Evolutionary conservation across 2,329 filamentous ascomycete genomes (phyloP).

Genomic region (Plenodomus biglobosus): DNA sequence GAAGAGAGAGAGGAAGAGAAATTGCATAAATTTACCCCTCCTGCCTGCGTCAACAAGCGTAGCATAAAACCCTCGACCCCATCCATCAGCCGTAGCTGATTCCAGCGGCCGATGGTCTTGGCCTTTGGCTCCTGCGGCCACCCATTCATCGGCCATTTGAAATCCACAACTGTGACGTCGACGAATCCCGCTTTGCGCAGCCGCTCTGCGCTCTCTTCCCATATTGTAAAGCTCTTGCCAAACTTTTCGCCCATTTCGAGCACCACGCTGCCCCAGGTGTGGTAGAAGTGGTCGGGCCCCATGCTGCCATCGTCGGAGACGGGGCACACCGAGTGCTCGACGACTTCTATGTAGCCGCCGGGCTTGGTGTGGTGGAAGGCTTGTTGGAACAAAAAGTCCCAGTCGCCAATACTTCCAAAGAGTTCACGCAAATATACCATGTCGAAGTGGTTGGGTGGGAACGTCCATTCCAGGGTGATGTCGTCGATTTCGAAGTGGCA

Average conservation of each 20-base stretch:
- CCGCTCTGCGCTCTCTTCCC: constrained; percentile 36
- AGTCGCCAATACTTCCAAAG: constrained; percentile 51
- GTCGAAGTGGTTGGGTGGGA: constrained; percentile 43
- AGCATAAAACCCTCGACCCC: constrained; percentile 45
- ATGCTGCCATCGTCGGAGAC: constrained; percentile 47
- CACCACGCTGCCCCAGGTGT: constrained; percentile 39
- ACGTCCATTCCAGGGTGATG: constrained; percentile 47
- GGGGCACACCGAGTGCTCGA: constrained; percentile 47
- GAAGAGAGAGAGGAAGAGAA: too few species aligned
- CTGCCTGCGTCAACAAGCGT: constrained; percentile 39
- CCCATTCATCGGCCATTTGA: constrained; percentile 43
- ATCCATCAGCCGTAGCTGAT: constrained; percentile 40
- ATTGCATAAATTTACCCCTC: constrained; percentile 35
- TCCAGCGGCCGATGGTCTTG: constrained; percentile 44
- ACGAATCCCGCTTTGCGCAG: constrained; percentile 40
- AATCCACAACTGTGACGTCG: constrained; percentile 35
- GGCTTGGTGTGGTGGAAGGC: constrained; percentile 43
- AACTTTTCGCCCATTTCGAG: constrained; percentile 42
- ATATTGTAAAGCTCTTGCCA: constrained; percentile 43
- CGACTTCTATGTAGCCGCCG: constrained; percentile 49
- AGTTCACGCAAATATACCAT: constrained; percentile 52
- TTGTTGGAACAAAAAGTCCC: constrained; percentile 47
- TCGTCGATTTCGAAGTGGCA: constrained; percentile 53
- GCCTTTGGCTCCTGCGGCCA: constrained; percentile 35
- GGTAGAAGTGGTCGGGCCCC: constrained; percentile 40